Evolutionary conservation across 2,329 filamentous ascomycete genomes (phyloP).

Genomic region (Fusarium virguliforme): DNA sequence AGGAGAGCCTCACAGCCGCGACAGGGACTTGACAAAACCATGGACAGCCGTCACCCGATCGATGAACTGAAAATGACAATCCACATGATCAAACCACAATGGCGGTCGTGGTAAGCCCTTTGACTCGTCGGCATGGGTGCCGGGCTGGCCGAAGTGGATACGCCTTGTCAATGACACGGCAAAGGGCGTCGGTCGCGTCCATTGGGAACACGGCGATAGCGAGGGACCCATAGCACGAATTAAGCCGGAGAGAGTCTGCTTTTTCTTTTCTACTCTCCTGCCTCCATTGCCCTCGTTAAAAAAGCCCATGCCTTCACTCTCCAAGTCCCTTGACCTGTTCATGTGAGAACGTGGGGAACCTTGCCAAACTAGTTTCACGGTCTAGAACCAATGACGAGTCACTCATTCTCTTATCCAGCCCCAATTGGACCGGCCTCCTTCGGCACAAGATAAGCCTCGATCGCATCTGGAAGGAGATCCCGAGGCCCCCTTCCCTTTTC

Average conservation of each 20-base stretch:
- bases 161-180: constrained; percentile 3
- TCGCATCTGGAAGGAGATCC: constrained; percentile 30
- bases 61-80: not conserved
- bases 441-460: constrained; percentile 29
- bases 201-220: not conserved
- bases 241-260: not conserved
- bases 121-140: too few species aligned
- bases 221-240: too few species aligned
- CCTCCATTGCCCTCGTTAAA: not conserved
- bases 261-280: not conserved
- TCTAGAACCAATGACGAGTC: not conserved
- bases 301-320: not conserved
- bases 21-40: not conserved
- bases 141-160: not conserved
- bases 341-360: constrained; percentile 28
- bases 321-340: constrained; percentile 5
- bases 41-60: not conserved
- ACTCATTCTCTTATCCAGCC: not conserved
- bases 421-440: constrained; percentile 32
- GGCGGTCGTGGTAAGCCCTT: not conserved
- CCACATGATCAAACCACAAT: not conserved
- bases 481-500: constrained; percentile 33
- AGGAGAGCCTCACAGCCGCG: too few species aligned
- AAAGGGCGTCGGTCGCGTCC: constrained; percentile 4
- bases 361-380: not conserved